A percentile compares a stretch with the other conserved stretches of the same genome.
These are phyloP conservation scores for Omphalea diandra DNA, from an alignment of 441 rosid species.

Conservation along the genomic window DNA sequence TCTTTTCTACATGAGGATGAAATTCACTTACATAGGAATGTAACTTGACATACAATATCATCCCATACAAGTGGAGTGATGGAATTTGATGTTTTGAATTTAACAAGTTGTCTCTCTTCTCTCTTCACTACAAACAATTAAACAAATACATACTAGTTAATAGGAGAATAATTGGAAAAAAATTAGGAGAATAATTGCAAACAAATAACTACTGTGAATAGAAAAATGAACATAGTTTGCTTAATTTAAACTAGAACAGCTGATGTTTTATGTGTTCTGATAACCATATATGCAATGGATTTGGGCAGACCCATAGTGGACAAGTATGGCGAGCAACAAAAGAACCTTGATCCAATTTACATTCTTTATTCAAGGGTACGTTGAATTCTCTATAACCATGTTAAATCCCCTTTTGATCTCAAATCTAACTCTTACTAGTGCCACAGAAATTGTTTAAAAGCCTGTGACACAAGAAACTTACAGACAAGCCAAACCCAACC, in stretches of 20 bases:
- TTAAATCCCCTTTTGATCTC: neutral
- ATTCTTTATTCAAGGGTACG: neutral
- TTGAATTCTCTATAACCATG: neutral
- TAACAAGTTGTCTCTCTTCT: conserved; percentile 62
- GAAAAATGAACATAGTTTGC: neutral
- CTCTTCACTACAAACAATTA: conserved; percentile 62
- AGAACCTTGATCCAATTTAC: neutral
- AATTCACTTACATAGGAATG: neutral
- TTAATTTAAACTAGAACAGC: neutral
- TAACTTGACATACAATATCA: conserved; percentile 60
- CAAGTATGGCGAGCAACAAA: neutral
- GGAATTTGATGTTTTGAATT: conserved; percentile 72
- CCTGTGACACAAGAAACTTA: conserved; percentile 35
- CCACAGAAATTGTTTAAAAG: no score
- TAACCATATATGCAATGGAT: neutral
- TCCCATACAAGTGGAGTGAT: conserved; percentile 76
- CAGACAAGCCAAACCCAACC: conserved; percentile 97
- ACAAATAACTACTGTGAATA: neutral
- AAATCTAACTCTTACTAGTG: neutral
- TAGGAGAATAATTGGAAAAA: no score
- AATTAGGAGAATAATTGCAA: neutral
- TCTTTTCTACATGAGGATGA: no score
- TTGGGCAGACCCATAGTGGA: neutral
- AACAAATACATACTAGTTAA: neutral
- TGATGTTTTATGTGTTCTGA: neutral